phyloP scores from a whole-genome alignment of 306 rosid genomes.

The Castanopsis chinensis region DNA sequence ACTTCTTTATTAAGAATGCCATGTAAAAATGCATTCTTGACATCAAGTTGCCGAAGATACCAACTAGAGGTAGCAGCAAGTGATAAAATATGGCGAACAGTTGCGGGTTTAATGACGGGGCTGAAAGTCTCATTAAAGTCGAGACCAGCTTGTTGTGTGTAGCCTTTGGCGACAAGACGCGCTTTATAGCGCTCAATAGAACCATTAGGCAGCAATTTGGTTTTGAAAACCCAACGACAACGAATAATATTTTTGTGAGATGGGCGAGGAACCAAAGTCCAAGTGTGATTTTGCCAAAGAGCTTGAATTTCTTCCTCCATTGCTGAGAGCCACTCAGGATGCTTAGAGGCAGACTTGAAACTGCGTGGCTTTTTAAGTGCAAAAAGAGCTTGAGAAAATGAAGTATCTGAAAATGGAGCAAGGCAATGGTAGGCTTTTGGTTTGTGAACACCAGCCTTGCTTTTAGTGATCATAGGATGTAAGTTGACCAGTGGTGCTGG shows the following conservation, averaged over 20 bases:
- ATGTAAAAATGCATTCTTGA: not conserved
- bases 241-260: not conserved
- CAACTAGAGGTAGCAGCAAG: not conserved
- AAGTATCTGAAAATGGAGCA: rapidly evolving
- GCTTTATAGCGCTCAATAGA: not conserved
- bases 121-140: not conserved
- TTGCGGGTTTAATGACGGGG: not conserved
- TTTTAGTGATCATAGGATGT: not conserved
- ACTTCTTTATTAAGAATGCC: not conserved
- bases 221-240: not conserved
- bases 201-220: not conserved
- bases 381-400: not conserved
- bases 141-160: not conserved
- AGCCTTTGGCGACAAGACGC: not conserved
- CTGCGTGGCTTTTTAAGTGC: not conserved
- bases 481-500: not conserved
- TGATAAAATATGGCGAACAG: not conserved
- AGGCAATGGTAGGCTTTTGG: not conserved
- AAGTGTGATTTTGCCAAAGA: not conserved
- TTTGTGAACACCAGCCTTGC: not conserved
- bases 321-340: not conserved
- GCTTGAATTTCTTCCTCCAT: not conserved
- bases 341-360: not conserved
- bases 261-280: not conserved
- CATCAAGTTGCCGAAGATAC: not conserved